Conservation (phyloP, 805 yeast genomes). For the Nakazawaea sp. region DNA sequence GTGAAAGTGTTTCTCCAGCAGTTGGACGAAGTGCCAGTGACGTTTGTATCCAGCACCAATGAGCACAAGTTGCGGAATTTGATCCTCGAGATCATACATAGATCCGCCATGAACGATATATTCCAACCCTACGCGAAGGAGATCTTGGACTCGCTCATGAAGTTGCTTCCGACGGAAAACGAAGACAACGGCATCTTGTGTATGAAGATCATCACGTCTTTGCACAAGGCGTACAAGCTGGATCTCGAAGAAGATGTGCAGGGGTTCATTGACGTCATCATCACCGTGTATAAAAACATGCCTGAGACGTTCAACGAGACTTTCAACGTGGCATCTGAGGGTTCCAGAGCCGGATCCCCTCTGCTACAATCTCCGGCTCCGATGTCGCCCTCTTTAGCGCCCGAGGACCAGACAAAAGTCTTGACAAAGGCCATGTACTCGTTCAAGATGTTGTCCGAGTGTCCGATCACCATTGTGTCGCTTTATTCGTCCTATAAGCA, state of each 20-base stretch:
- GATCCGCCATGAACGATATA: constrained; percentile 77
- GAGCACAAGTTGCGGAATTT: constrained; percentile 77
- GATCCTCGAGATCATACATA: constrained; percentile 69
- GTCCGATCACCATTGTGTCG: constrained; percentile 95
- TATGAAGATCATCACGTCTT: constrained; percentile 77
- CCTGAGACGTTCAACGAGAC: constrained; percentile 60
- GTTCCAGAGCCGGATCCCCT: neutral
- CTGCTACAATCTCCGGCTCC: constrained; percentile 26
- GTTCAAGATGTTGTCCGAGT: constrained; percentile 88
- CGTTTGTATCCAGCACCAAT: constrained; percentile 55
- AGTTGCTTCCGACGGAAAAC: constrained; percentile 66
- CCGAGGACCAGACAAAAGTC: constrained; percentile 36
- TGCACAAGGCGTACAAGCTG: constrained; percentile 79
- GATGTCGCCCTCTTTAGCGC: constrained; percentile 33
- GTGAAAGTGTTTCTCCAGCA: constrained; percentile 64
- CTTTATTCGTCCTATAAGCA: constrained; percentile 82
- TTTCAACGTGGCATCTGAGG: neutral
- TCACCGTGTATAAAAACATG: constrained; percentile 72
- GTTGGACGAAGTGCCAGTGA: constrained; percentile 64
- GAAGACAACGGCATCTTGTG: constrained; percentile 94
- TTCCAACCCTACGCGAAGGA: constrained; percentile 63
- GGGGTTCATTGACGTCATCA: constrained; percentile 71
- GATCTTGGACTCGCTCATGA: constrained; percentile 53
- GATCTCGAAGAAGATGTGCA: constrained; percentile 64
- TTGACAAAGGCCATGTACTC: constrained; percentile 68